Conservation (phyloP, 2,329 filamentous ascomycete species). For the Aaosphaeria arxii region DNA sequence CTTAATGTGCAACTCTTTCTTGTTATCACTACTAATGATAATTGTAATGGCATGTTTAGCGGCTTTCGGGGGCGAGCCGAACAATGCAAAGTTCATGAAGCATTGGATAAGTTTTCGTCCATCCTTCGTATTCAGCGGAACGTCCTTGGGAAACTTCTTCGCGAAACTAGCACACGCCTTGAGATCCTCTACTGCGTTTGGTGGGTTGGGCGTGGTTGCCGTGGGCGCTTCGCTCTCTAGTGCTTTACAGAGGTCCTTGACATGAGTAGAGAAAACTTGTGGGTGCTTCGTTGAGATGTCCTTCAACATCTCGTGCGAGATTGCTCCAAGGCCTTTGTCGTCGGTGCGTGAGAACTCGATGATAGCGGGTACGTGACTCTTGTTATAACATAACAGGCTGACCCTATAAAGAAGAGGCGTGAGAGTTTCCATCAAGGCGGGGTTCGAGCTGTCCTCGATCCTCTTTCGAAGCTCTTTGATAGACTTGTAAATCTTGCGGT, state of each 20-base stretch:
- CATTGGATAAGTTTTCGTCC: slow-evolving; percentile 79
- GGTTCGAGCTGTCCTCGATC: slow-evolving; percentile 64
- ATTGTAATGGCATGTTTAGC: slow-evolving; percentile 95
- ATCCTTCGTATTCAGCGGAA: slow-evolving; percentile 56
- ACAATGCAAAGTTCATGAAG: slow-evolving; percentile 77
- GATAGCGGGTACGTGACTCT: slow-evolving; percentile 87
- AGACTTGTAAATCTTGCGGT: slow-evolving; percentile 83
- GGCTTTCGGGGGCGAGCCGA: slow-evolving; percentile 75
- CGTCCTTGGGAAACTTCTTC: slow-evolving; percentile 77
- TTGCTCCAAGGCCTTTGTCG: slow-evolving; percentile 70
- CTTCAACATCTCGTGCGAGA: slow-evolving; percentile 85
- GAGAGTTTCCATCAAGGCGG: slow-evolving; percentile 70
- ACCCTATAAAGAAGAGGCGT: slow-evolving; percentile 79
- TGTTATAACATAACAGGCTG: slow-evolving; percentile 85
- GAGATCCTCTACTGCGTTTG: slow-evolving; percentile 79
- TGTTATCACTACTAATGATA: slow-evolving; percentile 72
- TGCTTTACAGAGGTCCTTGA: slow-evolving; percentile 85
- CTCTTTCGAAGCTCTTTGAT: slow-evolving; percentile 87
- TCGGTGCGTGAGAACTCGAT: slow-evolving; percentile 85
- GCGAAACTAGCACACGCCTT: slow-evolving; percentile 94
- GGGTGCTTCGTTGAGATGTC: slow-evolving; percentile 89
- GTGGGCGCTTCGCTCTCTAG: slow-evolving; percentile 78
- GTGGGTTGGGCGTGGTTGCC: slow-evolving; percentile 63
- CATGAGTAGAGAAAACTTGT: slow-evolving; percentile 86
- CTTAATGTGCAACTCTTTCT: slow-evolving; percentile 80